These are phyloP conservation scores for Populus nigra DNA, from an alignment of 345 rosid genomes.

Conservation along the genomic window DNA sequence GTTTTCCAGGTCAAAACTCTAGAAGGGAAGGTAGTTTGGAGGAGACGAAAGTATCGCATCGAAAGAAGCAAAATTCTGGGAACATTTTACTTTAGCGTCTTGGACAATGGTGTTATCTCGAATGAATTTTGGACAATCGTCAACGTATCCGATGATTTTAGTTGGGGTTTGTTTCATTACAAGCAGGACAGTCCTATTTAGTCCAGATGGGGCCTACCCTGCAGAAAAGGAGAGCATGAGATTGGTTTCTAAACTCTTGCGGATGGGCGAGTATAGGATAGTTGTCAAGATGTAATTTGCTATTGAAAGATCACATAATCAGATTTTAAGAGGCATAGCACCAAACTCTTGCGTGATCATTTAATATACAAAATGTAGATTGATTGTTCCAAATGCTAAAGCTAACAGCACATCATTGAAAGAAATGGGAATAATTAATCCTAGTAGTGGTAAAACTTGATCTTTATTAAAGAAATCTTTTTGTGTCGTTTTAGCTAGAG, in stretches of 20 bases:
- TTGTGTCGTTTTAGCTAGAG: neutral
- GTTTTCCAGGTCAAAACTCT: constrained; percentile 82
- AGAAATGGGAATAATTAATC: too few species aligned
- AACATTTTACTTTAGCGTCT: constrained; percentile 73
- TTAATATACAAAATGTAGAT: neutral
- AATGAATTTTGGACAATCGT: constrained; percentile 90
- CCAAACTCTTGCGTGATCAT: neutral
- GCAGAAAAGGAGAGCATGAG: constrained; percentile 40
- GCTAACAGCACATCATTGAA: too few species aligned
- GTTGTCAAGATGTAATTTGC: neutral
- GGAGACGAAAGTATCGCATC: constrained; percentile 82
- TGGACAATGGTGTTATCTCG: constrained; percentile 91
- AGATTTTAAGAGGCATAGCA: neutral
- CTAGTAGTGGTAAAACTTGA: neutral
- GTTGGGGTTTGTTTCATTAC: constrained; percentile 92
- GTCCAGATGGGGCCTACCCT: constrained; percentile 73
- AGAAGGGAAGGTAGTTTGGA: constrained; percentile 74
- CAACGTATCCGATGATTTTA: constrained; percentile 71
- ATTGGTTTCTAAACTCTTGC: constrained; percentile 20
- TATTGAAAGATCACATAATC: neutral
- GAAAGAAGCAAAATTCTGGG: constrained; percentile 67
- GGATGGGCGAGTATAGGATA: neutral
- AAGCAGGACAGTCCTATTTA: constrained; percentile 86
- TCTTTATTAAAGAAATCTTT: neutral
- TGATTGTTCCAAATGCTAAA: neutral